Evolutionary conservation across 2,329 filamentous ascomycete species (phyloP).

Genomic region (Cladosporium oxysporum): DNA sequence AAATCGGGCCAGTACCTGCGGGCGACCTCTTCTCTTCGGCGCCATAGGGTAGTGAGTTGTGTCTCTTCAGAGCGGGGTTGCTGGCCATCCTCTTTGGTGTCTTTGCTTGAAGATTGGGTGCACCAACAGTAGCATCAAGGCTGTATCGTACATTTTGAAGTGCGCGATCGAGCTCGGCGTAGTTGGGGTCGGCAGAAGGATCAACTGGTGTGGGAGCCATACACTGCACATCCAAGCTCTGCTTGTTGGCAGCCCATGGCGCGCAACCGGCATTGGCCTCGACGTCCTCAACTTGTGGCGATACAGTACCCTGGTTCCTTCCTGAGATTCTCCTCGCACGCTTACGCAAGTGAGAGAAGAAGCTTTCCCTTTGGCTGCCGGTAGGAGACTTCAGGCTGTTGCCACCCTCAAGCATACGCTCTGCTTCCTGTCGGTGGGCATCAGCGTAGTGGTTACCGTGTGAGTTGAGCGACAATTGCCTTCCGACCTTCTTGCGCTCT

Average conservation of each 20-base stretch:
- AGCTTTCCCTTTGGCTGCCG: constrained; percentile 85
- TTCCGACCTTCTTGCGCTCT: constrained; percentile 89
- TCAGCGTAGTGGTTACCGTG: constrained; percentile 92
- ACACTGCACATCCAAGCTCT: constrained; percentile 61
- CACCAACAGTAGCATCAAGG: constrained; percentile 48
- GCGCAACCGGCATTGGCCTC: constrained; percentile 91
- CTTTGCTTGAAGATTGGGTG: constrained; percentile 38
- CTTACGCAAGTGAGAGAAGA: constrained; percentile 96
- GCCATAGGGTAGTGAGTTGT: constrained; percentile 49
- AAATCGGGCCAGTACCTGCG: constrained; percentile 61
- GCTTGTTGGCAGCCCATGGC: constrained; percentile 72
- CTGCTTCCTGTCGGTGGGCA: constrained; percentile 84
- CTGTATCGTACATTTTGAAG: constrained; percentile 62
- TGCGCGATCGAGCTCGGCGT: constrained; percentile 62
- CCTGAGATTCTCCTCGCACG: constrained; percentile 89
- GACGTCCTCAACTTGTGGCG: constrained; percentile 79
- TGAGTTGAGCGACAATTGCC: constrained; percentile 89
- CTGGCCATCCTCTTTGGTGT: constrained; percentile 41
- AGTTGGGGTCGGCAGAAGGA: constrained; percentile 51
- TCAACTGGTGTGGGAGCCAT: constrained; percentile 52
- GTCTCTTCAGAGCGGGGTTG: constrained; percentile 51
- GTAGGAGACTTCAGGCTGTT: constrained; percentile 74
- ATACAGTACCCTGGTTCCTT: constrained; percentile 78
- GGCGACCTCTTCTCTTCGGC: constrained; percentile 57
- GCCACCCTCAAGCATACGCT: constrained; percentile 83